phyloP scores from a whole-genome alignment of 176 grass and related monocot species.

The Zea luxurians region DNA sequence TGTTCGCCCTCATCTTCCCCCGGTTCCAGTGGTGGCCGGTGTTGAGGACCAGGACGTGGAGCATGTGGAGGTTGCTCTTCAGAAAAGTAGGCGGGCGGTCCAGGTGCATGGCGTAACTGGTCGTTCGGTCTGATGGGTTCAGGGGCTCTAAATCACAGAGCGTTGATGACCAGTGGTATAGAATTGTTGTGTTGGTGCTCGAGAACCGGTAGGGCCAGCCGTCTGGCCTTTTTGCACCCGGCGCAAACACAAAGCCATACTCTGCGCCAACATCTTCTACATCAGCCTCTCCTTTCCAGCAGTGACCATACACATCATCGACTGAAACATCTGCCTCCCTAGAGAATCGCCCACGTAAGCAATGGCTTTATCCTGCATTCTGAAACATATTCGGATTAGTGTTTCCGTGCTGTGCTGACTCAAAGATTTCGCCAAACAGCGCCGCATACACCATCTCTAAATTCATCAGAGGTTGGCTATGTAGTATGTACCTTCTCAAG shows the following conservation, averaged over 20 bases:
- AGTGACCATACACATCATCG: conserved; percentile 93
- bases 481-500: conserved; percentile 60
- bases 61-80: conserved; percentile 62
- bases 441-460: conserved; percentile 31
- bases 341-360: conserved; percentile 91
- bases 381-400: conserved; percentile 58
- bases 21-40: conserved; percentile 95
- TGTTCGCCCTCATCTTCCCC: conserved; percentile 77
- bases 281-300: conserved; percentile 46
- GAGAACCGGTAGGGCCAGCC: conserved; percentile 87
- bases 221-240: conserved; percentile 63
- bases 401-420: not conserved
- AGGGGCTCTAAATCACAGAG: conserved; percentile 79
- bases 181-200: conserved; percentile 79
- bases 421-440: conserved; percentile 5
- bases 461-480: conserved; percentile 36
- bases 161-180: conserved; percentile 87
- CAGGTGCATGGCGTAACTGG: conserved; percentile 91
- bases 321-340: conserved; percentile 93
- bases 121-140: conserved; percentile 52
- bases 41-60: conserved; percentile 81
- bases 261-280: conserved; percentile 66
- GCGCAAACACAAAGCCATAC: conserved; percentile 57
- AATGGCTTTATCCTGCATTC: conserved; percentile 93
- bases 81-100: conserved; percentile 70